Evolutionary conservation across 192 early-diverging fungal genomes (phyloP).

Genomic region (Cladochytrium replicatum): DNA sequence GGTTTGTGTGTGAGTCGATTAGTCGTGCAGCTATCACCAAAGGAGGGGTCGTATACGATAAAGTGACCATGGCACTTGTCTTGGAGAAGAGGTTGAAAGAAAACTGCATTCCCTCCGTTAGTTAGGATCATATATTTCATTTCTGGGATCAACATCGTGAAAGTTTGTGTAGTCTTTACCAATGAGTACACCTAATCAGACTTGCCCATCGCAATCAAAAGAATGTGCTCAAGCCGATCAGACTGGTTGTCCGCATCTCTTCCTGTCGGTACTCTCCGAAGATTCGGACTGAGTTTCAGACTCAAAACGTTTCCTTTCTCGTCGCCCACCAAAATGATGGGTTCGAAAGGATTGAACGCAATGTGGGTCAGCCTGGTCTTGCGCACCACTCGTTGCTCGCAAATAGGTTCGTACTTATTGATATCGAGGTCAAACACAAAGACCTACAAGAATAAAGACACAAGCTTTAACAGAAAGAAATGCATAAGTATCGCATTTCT

Average conservation of each 20-base stretch:
- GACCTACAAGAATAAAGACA: conserved; percentile 18
- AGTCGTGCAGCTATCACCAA: no score
- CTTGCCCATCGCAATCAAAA: conserved; percentile 4
- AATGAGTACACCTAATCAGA: no score
- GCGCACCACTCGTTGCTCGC: conserved; percentile 47
- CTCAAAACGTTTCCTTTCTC: conserved; percentile 42
- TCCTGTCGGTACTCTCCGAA: conserved; percentile 14
- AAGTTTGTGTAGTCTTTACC: no score
- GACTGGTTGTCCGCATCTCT: conserved; percentile 2
- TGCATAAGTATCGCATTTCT: neutral
- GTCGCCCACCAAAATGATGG: conserved; percentile 48
- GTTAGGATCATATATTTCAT: no score
- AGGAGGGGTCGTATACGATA: no score
- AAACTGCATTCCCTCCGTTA: neutral
- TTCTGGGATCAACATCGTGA: no score
- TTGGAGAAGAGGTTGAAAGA: neutral
- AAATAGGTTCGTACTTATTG: conserved; percentile 54
- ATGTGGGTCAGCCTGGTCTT: conserved; percentile 54
- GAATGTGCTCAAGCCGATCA: conserved; percentile 6
- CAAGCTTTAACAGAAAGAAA: neutral
- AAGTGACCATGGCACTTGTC: no score
- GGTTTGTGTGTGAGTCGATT: no score
- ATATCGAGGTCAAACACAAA: conserved; percentile 49
- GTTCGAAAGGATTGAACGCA: conserved; percentile 49
- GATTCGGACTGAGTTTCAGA: conserved; percentile 45